Base-by-base conservation (phyloP, 2,329 filamentous ascomycete species). In the Diaporthe eres region DNA sequence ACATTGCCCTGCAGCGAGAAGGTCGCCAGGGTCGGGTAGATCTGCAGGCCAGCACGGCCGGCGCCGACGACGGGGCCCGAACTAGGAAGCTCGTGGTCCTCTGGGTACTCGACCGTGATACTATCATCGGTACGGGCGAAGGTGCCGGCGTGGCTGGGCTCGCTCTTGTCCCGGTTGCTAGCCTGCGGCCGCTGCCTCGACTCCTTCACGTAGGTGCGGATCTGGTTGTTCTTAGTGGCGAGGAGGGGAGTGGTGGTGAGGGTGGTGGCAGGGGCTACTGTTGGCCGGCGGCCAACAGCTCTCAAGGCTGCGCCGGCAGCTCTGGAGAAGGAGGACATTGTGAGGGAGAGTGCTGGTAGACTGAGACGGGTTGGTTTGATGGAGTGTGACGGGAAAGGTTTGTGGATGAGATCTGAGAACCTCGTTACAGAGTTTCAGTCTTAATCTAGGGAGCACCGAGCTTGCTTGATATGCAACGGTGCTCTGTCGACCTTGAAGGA, bases 1-100 rank as follows among this genome's bases (percentile, higher is more conserved):
- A 96, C 94, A 82, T 93, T 93, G 77, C 92, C 94, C 82, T 98
- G 94, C 47, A 98, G 90, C 12, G 95, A 96, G 86, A 98, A 98
- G 58, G 92, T 92, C 47, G 94, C 92, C 39, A 98, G 90, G 0
- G 95, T 98, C 37, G 95, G 93, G 87, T 95, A 95, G 85, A 94
- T 94, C 81, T 97, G 94, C 82, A 93, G 90, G 25, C 94, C 95
- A 0, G 80, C 77, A 31, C 79, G 75, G 77, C 94, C 94, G 71
- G 94, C 90, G 67, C 95, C 95, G 78, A 92, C 90, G 10, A 96
- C 91, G 5, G 94, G 93, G 74, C 88, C 87, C 75, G 92, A 93
- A 57, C 90, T 88, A 13, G 95, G 95, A 78, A 97, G 89, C 77
- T 95, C 90, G 74, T 90, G 86, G 81, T 95, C 93, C 51, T 91